Conservation (phyloP, 1,284 basidiomycete species). For the Calocybe gambosa region DNA sequence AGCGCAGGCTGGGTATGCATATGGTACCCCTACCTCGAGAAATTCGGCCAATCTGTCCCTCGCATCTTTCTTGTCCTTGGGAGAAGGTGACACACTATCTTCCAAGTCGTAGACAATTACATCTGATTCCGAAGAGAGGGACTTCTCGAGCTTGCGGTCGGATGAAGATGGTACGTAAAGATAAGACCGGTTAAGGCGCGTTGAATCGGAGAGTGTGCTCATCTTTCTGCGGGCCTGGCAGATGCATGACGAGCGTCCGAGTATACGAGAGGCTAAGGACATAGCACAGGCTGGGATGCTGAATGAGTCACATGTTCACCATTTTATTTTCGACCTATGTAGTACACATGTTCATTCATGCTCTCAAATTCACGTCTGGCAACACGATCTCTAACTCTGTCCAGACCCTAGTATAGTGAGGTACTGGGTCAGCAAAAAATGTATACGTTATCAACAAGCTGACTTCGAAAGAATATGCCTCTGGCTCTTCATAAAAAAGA, state of each 20-base stretch:
- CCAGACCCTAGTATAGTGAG: too few relatives aligned
- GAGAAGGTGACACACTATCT: slow-evolving; percentile 68
- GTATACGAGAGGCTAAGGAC: not conserved
- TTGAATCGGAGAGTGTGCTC: slow-evolving; percentile 1
- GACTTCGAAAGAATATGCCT: too few relatives aligned
- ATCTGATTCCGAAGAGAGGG: slow-evolving; percentile 58
- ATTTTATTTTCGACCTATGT: too few relatives aligned
- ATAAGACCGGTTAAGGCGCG: slow-evolving; percentile 48
- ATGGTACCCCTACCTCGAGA: slow-evolving; percentile 38
- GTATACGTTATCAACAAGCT: too few relatives aligned
- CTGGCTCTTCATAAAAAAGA: too few relatives aligned
- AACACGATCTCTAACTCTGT: too few relatives aligned
- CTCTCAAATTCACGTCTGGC: too few relatives aligned
- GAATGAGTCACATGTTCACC: too few relatives aligned
- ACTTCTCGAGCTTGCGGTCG: slow-evolving; percentile 77
- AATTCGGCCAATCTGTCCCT: slow-evolving; percentile 54
- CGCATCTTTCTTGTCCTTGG: slow-evolving; percentile 56
- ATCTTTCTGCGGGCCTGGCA: not conserved
- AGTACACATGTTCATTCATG: too few relatives aligned
- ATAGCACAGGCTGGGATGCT: too few relatives aligned
- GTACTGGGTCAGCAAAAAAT: too few relatives aligned
- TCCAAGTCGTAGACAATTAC: slow-evolving; percentile 84
- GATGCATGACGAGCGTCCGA: not conserved
- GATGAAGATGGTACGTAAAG: slow-evolving; percentile 76
- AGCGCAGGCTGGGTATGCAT: not conserved